phyloP scores from a whole-genome alignment of 345 rosid species.

The Orychophragmus violaceus region DNA sequence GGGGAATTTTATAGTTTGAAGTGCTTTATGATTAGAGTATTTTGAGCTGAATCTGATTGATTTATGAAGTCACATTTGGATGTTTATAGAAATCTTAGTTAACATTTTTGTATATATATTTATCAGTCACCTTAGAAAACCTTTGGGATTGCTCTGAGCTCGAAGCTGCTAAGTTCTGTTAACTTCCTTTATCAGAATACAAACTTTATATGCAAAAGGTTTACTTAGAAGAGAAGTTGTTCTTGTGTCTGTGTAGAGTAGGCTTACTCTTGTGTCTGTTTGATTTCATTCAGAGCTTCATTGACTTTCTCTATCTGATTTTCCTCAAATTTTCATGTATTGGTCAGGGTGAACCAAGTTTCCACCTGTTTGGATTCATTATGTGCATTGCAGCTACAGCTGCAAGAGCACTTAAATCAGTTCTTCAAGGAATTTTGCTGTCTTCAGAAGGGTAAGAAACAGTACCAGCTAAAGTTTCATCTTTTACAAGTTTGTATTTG shows the following conservation, averaged over 20 bases:
- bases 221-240: neutral
- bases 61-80: neutral
- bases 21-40: neutral
- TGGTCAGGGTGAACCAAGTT: slow-evolving; percentile 65
- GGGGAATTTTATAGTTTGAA: neutral
- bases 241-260: neutral
- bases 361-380: slow-evolving; percentile 61
- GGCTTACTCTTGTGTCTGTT: neutral
- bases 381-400: slow-evolving; percentile 69
- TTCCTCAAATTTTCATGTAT: neutral
- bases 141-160: neutral
- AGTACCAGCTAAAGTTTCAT: neutral
- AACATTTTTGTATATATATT: neutral
- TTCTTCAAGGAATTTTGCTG: slow-evolving; percentile 66
- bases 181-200: neutral
- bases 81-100: neutral
- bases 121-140: neutral
- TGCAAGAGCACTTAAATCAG: slow-evolving; percentile 74
- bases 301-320: neutral
- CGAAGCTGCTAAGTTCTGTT: neutral
- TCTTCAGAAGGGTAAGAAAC: slow-evolving; percentile 62
- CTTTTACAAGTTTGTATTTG: neutral
- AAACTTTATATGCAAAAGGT: neutral
- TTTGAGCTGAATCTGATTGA: neutral
- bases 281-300: neutral